Base-by-base conservation (phyloP, 306 rosid genomes). In the Malus asiatica region DNA sequence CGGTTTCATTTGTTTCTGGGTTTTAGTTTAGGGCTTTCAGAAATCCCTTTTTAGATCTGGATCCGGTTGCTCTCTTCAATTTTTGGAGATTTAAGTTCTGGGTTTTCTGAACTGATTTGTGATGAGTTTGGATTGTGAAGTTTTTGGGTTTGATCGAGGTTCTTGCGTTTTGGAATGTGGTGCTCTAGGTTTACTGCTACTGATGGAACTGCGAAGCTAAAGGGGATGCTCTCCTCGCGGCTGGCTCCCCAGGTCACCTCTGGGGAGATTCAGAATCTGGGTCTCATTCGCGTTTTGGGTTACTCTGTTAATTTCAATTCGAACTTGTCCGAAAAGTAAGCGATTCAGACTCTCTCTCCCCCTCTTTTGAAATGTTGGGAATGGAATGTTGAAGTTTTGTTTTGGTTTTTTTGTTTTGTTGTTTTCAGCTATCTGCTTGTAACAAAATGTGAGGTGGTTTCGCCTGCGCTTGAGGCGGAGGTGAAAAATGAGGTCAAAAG, bases 211-310 rank as follows among this genome's bases (percentile, higher is more conserved):
- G 64, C 8, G 93, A 96, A 87, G 85, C 77, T 96, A 13, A 89
- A 84, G 42, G 90, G 87, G 3, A 88, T 92, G 30, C 79, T 96
- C 3, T 95, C 90, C 32, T 65, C 93, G 5, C 76, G 40, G 29
- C 72, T 85, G 51, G 25, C 58, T 73, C 61, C 93, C 1, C 82
- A 82, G 63, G 90, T 96, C 4, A 80, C 83, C 23, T 87, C 96
- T 0, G 96, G 98, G 67, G 82, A 81, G 16, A 84, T 96, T 84
- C 99, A 96, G 90, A 89, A 90, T 70, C 79, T 89, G n/a, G 96
- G 99, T 23, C 96, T 96, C 40, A 79, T 96, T 70, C 90, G 93
- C 4, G 55, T 96, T 23, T 77, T 86, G 23, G 93, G 89, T 22
- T 92, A 92, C 63, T 82, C 96, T 27, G 86, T 96, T 74, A 92